These are phyloP conservation scores for Terana coerulea DNA, from an alignment of 768 basidiomycete genomes.

Conservation along the genomic window DNA sequence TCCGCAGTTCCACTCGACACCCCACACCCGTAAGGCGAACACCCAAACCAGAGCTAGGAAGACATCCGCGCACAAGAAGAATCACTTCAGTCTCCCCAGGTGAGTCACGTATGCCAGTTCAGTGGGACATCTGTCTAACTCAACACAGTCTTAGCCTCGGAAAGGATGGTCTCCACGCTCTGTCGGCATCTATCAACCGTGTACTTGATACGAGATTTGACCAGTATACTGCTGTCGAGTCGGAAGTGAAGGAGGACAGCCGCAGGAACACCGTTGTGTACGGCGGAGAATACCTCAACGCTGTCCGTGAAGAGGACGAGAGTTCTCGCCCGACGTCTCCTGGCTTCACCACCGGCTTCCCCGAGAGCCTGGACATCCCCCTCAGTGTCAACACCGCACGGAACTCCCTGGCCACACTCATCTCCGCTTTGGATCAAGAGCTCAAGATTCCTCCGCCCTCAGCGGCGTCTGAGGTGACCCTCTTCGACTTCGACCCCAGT, in stretches of 20 bases:
- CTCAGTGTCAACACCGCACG: conserved; percentile 47
- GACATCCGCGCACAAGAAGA: conserved; percentile 51
- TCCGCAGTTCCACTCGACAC: conserved; percentile 59
- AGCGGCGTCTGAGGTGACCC: conserved; percentile 56
- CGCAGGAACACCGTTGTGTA: conserved; percentile 43
- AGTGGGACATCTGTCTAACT: neutral
- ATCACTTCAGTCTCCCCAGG: conserved; percentile 69
- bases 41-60: conserved; percentile 33
- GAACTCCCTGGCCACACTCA: conserved; percentile 44
- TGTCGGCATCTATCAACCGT: conserved; percentile 48
- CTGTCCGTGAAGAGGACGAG: conserved; percentile 41
- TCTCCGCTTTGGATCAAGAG: conserved; percentile 29
- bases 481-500: conserved; percentile 44
- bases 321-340: conserved; percentile 18
- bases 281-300: conserved; percentile 29
- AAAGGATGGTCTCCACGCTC: conserved; percentile 51
- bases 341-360: conserved; percentile 37
- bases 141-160: conserved; percentile 55
- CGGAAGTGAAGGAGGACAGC: conserved; percentile 36
- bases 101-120: conserved; percentile 25
- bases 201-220: conserved; percentile 40
- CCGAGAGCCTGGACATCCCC: conserved; percentile 41
- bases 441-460: conserved; percentile 35
- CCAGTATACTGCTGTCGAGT: conserved; percentile 32
- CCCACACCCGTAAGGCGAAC: conserved; percentile 34